Evolutionary conservation across 1,284 basidiomycete genomes (phyloP).

Genomic region (Neotropicomus parvogracilis): DNA sequence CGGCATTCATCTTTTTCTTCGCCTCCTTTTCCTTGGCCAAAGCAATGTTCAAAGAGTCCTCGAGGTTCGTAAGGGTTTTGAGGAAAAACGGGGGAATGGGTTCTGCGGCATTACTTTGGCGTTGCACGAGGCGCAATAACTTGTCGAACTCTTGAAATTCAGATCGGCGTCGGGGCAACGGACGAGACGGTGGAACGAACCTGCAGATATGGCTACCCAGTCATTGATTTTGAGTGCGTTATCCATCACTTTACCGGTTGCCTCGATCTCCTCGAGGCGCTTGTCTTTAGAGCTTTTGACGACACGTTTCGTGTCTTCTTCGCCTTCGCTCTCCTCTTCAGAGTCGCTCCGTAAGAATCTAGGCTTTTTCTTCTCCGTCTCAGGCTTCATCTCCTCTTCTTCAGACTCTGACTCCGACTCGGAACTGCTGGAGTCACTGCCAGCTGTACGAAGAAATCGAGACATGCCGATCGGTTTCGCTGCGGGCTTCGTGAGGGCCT

Average conservation of each 20-base stretch:
- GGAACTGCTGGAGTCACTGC: slow-evolving; percentile 41
- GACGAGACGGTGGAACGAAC: slow-evolving; percentile 39
- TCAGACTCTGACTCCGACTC: slow-evolving; percentile 48
- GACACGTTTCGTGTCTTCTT: slow-evolving; percentile 67
- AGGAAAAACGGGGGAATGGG: slow-evolving; percentile 88
- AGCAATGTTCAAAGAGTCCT: slow-evolving; percentile 71
- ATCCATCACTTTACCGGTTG: slow-evolving; percentile 85
- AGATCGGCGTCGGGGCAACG: slow-evolving; percentile 7
- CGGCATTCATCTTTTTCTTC: slow-evolving; percentile 96
- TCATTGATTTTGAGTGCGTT: slow-evolving; percentile 96
- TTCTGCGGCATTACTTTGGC: slow-evolving; percentile 84
- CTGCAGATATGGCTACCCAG: slow-evolving; percentile 90
- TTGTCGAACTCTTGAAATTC: slow-evolving; percentile 87
- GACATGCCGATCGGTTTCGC: slow-evolving; percentile 65
- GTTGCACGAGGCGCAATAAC: slow-evolving; percentile 84
- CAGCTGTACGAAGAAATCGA: slow-evolving; percentile 64
- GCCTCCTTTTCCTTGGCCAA: slow-evolving; percentile 86
- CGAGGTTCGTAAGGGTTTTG: slow-evolving; percentile 73
- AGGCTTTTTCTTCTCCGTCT: slow-evolving; percentile 46
- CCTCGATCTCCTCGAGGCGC: slow-evolving; percentile 85
- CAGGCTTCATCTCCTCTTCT: slow-evolving; percentile 42
- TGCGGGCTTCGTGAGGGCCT: slow-evolving; percentile 47
- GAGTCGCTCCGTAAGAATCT: slow-evolving; percentile 50
- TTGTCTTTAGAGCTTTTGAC: slow-evolving; percentile 88
- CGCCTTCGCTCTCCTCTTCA: slow-evolving; percentile 65